Base-by-base conservation (phyloP, 352 stramenopile species). In the Phytopythium chamaehyphon region DNA sequence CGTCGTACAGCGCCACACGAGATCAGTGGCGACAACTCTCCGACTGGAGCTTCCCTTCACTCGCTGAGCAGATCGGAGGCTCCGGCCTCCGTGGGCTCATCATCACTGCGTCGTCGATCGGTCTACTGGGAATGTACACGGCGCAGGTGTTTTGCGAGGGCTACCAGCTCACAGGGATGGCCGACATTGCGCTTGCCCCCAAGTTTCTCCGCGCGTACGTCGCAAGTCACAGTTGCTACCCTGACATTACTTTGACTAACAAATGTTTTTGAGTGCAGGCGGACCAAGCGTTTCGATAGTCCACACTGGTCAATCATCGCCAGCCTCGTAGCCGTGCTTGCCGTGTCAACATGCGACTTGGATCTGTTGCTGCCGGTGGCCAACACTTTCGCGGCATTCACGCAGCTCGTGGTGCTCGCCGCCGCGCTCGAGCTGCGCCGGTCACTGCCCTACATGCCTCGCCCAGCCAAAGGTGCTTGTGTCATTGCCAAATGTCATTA, bases 131-230 rank as follows among this genome's bases (percentile, higher is more conserved):
- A 14, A 64, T 96, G 47, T 97, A 94, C 61, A 73, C 88, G 64
- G 79, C 84, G 16, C 87, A 95, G 62, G 86, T 97, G 59, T 91
- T 76, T 18, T 71, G 69, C 10, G 86, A 97, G 56, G 70, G 85
- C 19, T 96, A 85, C 51, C 80, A 95, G 64, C 46, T 97, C 8
- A 62, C 50, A 21, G 64, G 64, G 16, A 71, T 76, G 71, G 71
- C 86, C 5, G 83, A 96, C 47, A 59, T 74, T 8, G 83, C 84
- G 18, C 72, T 93, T 42, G 49, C 93, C 12, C 86, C 86, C 0
- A 73, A 72, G 23, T 54, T 86, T 12, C 77, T 97, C 19, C 40
- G 46, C 26, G 57, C 19, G 57, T 64, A 44, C 35, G 55, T 39
- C 16, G 16, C 18, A 26, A 36, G 26, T 31, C 44, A 5, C 12